Evolutionary conservation across 176 grass and related monocot species (phyloP).

Genomic region (Hordeum marinum): DNA sequence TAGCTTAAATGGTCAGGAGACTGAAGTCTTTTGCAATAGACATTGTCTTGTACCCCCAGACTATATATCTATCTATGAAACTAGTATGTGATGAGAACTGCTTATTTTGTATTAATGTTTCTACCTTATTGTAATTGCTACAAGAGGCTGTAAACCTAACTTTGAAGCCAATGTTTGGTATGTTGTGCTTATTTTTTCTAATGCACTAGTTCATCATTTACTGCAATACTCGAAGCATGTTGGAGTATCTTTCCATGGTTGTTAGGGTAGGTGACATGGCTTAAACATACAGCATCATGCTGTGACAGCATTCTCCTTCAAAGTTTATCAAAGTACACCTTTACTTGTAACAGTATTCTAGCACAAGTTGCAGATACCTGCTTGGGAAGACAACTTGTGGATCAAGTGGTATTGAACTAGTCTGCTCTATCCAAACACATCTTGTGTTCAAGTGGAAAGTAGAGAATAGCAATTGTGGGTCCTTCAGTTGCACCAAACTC

Average conservation of each 20-base stretch:
- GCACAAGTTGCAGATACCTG: not conserved
- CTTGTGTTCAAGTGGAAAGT: not conserved
- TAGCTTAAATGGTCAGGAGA: slow-evolving; percentile 15
- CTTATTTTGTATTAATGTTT: not conserved
- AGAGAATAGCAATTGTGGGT: not conserved
- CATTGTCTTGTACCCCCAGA: not conserved
- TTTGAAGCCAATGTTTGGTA: not conserved
- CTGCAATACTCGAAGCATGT: not conserved
- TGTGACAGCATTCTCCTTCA: not conserved
- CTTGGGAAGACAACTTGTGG: not conserved
- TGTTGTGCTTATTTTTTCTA: not conserved
- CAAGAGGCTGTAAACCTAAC: slow-evolving; percentile 6
- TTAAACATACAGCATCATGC: not conserved
- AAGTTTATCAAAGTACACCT: not conserved
- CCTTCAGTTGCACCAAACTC: not conserved
- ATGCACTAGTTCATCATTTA: not conserved
- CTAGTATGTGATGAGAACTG: not conserved
- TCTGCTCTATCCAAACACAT: not conserved
- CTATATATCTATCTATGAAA: not conserved
- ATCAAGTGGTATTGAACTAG: not conserved
- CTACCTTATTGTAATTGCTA: not conserved
- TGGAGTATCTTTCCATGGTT: not conserved
- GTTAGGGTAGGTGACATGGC: not conserved
- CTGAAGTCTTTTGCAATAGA: not conserved
- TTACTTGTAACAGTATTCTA: not conserved